phyloP scores from a whole-genome alignment of 768 basidiomycete genomes.

The Leccinellum rugosiceps region DNA sequence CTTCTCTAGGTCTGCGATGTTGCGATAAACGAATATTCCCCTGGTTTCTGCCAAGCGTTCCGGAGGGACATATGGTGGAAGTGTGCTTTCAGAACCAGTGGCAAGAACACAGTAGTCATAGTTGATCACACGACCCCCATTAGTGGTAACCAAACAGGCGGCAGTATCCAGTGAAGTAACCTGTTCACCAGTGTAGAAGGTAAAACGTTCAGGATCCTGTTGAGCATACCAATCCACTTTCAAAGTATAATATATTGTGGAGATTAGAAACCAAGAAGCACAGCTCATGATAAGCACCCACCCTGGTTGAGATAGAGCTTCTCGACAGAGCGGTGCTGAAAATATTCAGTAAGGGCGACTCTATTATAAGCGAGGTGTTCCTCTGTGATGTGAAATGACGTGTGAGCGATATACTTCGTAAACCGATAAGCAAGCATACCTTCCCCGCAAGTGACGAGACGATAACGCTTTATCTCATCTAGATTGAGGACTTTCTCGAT shows the following conservation, averaged over 20 bases:
- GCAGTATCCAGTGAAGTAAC: slow-evolving; percentile 39
- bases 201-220: slow-evolving; percentile 55
- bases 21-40: slow-evolving; percentile 72
- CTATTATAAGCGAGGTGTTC: not conserved
- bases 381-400: not conserved
- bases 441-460: not conserved
- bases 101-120: slow-evolving; percentile 68
- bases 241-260: slow-evolving; percentile 22
- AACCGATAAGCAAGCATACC: not conserved
- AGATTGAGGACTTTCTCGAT: not conserved
- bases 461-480: not conserved
- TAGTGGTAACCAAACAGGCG: slow-evolving; percentile 44
- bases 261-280: not conserved
- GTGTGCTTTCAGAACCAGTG: slow-evolving; percentile 63
- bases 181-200: slow-evolving; percentile 48
- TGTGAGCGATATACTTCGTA: not conserved
- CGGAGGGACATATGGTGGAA: slow-evolving; percentile 55
- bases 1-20: slow-evolving; percentile 61
- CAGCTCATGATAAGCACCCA: not conserved
- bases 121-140: slow-evolving; percentile 39
- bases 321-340: not conserved
- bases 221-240: slow-evolving; percentile 55
- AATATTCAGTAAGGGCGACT: not conserved
- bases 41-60: slow-evolving; percentile 38
- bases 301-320: slow-evolving; percentile 54